Evolutionary conservation across 306 rosid species (phyloP), one percentile per base, ranked within the genome.

Genomic region (Prunus davidiana): DNA sequence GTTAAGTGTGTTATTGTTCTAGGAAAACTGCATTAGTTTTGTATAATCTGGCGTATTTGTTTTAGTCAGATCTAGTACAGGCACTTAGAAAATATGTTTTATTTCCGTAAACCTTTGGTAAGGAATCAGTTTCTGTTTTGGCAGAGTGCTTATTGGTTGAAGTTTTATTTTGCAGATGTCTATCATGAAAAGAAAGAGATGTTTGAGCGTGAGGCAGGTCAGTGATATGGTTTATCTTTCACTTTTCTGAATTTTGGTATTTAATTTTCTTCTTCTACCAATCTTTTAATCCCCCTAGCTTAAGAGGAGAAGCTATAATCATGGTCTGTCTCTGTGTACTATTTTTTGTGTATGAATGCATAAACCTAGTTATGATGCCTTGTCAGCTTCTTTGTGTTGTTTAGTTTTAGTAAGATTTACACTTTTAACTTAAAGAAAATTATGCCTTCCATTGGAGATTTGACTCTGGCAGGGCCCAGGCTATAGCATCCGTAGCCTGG

Each of bases 181-280:
- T 94, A 94, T 88, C 89, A 90, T 84, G 98, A 94, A 72, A 87
- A 81, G 80, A 85, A 80, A 64, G 98, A 94, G 87, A 89, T 90
- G 76, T 94, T 94, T 82, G 84, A 81, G 84, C 96, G 98, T 15
- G 98, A 94, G 85, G 98, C 98, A 56, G 61, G 61, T 56, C 61
- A 2, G 61, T 56, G 22, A 8, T 47, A 8, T 2, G 14, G 61
- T 56, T 56, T 20, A 56, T 24, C 27, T 56, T 56, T 56, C 4
- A 20, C 12, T 1, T 56, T 56, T 56, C 27, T 56, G 27, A 56
- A 56, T n/a, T 5, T 55, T 8, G 61, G 20, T 55, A 55, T 8
- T n/a, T 9, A n/a, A n/a, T 56, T 20, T 56, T 56, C 27, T 55
- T 55, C 24, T 55, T 55, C 12, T 55, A 55, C 14, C 61, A 2